These are phyloP conservation scores for Fistulifera pelliculosa DNA, from an alignment of 108 stramenopile genomes.

Conservation along the genomic window DNA sequence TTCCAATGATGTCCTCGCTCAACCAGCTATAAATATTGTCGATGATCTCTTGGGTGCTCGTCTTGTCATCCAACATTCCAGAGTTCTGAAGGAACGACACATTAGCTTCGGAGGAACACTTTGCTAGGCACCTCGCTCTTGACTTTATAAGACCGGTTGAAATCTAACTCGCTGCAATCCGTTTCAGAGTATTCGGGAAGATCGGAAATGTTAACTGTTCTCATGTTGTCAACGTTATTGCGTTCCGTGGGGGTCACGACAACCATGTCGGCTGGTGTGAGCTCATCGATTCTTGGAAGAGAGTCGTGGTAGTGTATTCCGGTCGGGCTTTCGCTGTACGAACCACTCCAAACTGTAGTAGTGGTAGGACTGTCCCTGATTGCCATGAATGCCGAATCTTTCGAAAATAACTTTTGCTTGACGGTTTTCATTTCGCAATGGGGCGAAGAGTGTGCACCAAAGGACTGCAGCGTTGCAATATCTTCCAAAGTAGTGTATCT, in stretches of 20 bases:
- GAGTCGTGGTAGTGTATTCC: no score
- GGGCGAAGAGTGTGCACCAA: not conserved
- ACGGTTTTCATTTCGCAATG: not conserved
- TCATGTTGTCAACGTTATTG: no score
- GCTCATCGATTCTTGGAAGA: no score
- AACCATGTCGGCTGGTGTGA: no score
- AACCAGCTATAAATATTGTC: not conserved
- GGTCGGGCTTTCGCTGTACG: not conserved
- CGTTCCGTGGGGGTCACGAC: no score
- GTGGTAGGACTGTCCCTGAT: not conserved
- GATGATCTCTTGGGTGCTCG: no score
- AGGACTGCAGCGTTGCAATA: not conserved
- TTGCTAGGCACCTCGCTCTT: not conserved
- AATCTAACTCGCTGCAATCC: not conserved
- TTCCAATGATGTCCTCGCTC: not conserved
- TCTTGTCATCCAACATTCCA: no score
- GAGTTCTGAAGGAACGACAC: not conserved
- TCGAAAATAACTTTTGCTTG: not conserved
- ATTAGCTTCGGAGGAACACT: not conserved
- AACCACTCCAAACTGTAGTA: not conserved
- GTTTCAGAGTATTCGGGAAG: not conserved
- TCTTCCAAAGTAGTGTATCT: not conserved
- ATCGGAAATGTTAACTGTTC: not conserved
- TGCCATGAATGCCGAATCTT: not conserved
- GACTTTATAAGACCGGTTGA: not conserved